These are phyloP conservation scores for Calonectria montana DNA, from an alignment of 2,329 filamentous ascomycete genomes.

Conservation along the genomic window DNA sequence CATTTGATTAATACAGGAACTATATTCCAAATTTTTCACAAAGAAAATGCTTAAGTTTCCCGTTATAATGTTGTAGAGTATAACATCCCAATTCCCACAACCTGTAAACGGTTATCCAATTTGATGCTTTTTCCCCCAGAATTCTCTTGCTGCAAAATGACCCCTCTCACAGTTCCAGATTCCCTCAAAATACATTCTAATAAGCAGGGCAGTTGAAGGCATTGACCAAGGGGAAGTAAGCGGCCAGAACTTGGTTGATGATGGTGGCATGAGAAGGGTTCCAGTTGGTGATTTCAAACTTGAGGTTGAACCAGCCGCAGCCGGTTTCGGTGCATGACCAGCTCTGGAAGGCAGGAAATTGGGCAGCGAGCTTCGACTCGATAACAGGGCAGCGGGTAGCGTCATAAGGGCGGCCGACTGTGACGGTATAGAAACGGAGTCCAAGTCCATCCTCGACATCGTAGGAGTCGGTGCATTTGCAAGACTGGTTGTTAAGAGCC, in stretches of 20 bases:
- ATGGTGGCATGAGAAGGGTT: constrained; percentile 2
- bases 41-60: too few relatives aligned
- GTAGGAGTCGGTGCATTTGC: background rate
- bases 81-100: too few relatives aligned
- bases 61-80: too few relatives aligned
- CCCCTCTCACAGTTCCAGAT: too few relatives aligned
- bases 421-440: background rate
- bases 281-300: constrained; percentile 2
- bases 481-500: background rate
- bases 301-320: constrained; percentile 2
- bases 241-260: constrained; percentile 1
- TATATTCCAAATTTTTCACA: too few relatives aligned
- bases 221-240: background rate
- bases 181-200: background rate
- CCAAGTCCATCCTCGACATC: background rate
- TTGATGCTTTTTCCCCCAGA: too few relatives aligned
- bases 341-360: background rate
- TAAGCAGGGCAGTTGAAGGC: background rate
- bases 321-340: background rate
- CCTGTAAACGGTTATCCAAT: too few relatives aligned
- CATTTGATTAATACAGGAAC: too few relatives aligned
- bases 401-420: background rate
- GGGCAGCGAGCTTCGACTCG: background rate
- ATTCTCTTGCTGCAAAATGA: too few relatives aligned
- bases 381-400: background rate